phyloP scores from a whole-genome alignment of 2,329 filamentous ascomycete genomes.

The Stachybotrys echinatus region DNA sequence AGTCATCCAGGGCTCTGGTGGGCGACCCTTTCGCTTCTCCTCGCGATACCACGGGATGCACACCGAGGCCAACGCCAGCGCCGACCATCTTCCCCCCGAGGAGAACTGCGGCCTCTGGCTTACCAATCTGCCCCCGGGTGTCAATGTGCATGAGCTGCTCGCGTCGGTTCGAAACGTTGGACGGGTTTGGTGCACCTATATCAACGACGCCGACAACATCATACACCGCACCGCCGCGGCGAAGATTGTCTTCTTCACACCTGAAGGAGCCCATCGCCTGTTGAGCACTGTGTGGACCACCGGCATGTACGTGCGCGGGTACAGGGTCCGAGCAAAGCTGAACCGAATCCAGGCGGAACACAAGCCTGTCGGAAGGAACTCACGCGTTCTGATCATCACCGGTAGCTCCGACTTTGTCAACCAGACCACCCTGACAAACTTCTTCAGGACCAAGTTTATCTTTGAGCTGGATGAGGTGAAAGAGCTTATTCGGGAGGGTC shows the following conservation, averaged over 20 bases:
- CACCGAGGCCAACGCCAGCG: slow-evolving; percentile 27
- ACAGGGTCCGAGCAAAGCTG: slow-evolving; percentile 31
- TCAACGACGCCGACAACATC: slow-evolving; percentile 40
- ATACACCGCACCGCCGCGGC: slow-evolving; percentile 35
- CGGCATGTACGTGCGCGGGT: slow-evolving; percentile 30
- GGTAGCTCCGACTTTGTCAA: slow-evolving; percentile 41
- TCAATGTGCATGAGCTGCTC: slow-evolving; percentile 39
- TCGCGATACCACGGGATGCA: slow-evolving; percentile 30
- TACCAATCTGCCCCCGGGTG: slow-evolving; percentile 40
- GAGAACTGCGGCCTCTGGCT: slow-evolving; percentile 49
- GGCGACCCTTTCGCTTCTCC: slow-evolving; percentile 20
- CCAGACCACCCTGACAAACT: slow-evolving; percentile 26
- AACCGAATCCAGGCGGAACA: slow-evolving; percentile 43
- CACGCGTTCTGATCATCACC: slow-evolving; percentile 45
- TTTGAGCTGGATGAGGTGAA: slow-evolving; percentile 43
- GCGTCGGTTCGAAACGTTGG: slow-evolving; percentile 37
- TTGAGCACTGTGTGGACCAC: slow-evolving; percentile 14
- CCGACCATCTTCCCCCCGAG: slow-evolving; percentile 19
- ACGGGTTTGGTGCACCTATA: slow-evolving; percentile 44
- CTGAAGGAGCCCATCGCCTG: slow-evolving; percentile 28
- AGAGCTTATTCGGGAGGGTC: slow-evolving; percentile 17
- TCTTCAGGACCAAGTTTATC: slow-evolving; percentile 36
- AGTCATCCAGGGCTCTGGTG: neutral
- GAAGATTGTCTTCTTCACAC: slow-evolving; percentile 45
- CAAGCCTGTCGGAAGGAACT: slow-evolving; percentile 19